Evolutionary conservation across 129 eudicot genomes (phyloP).

Genomic region (Saussurea involucrata): DNA sequence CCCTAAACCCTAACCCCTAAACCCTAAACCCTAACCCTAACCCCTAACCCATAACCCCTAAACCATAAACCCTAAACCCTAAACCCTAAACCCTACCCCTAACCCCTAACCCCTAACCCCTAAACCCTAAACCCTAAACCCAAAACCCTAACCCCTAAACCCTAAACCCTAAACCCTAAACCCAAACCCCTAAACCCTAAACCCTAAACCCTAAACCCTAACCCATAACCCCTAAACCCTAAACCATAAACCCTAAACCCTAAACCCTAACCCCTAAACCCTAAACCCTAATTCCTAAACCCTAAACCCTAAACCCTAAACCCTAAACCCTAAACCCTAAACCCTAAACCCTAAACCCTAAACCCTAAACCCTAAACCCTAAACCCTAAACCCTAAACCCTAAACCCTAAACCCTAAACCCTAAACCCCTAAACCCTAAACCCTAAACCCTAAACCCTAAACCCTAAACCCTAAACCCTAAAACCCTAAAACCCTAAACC

Average conservation of each 20-base stretch:
- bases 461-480: background rate
- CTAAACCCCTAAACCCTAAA: background rate
- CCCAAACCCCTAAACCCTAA: background rate
- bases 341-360: background rate
- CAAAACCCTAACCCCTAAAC: background rate
- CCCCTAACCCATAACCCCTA: conserved; percentile 8
- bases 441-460: background rate
- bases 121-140: background rate
- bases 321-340: background rate
- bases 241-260: background rate
- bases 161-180: conserved; percentile 2
- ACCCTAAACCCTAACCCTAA: conserved; percentile 4
- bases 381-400: background rate
- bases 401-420: background rate
- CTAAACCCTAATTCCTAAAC: background rate
- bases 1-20: background rate
- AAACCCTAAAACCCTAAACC: no score
- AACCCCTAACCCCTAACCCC: background rate
- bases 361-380: background rate
- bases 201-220: conserved; percentile 12
- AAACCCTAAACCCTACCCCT: conserved; percentile 10
- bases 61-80: conserved; percentile 13
- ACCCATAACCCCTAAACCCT: conserved; percentile 7
- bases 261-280: background rate
- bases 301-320: background rate